Evolutionary conservation across 1,284 basidiomycete genomes (phyloP).

Genomic region (Leccinum angustisporum): DNA sequence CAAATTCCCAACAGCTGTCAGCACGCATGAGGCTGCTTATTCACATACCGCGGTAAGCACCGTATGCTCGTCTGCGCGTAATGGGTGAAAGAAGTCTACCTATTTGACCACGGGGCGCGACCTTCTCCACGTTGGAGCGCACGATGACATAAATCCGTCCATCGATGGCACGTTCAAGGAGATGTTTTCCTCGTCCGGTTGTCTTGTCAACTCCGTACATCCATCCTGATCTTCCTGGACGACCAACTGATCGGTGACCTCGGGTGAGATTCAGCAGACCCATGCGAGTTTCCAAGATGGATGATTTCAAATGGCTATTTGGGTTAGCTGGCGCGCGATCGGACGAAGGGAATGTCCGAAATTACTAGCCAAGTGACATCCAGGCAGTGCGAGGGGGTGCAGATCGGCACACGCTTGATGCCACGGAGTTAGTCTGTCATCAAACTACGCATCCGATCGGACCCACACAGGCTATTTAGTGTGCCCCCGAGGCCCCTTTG

Average conservation of each 20-base stretch:
- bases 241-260: slow-evolving; percentile 2
- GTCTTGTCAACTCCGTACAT: not conserved
- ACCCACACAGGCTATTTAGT: slow-evolving; percentile 14
- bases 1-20: not conserved
- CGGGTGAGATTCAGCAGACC: not conserved
- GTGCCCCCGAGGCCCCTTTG: not conserved
- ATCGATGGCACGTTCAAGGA: slow-evolving; percentile 2
- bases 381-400: slow-evolving; percentile 18
- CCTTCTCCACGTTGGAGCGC: not conserved
- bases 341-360: slow-evolving; percentile 2
- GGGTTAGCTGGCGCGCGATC: not conserved
- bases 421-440: slow-evolving; percentile 9
- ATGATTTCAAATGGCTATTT: slow-evolving; percentile 4
- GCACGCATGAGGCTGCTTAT: not conserved
- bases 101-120: not conserved
- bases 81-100: not conserved
- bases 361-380: not conserved
- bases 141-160: not conserved
- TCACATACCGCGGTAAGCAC: not conserved
- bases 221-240: slow-evolving; percentile 1
- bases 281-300: slow-evolving; percentile 2
- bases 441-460: slow-evolving; percentile 20
- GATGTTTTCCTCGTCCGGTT: not conserved
- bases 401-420: slow-evolving; percentile 25
- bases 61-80: not conserved